phyloP scores from a whole-genome alignment of 1,139 yeast genomes.

The Debaryomyces psychrophilus region DNA sequence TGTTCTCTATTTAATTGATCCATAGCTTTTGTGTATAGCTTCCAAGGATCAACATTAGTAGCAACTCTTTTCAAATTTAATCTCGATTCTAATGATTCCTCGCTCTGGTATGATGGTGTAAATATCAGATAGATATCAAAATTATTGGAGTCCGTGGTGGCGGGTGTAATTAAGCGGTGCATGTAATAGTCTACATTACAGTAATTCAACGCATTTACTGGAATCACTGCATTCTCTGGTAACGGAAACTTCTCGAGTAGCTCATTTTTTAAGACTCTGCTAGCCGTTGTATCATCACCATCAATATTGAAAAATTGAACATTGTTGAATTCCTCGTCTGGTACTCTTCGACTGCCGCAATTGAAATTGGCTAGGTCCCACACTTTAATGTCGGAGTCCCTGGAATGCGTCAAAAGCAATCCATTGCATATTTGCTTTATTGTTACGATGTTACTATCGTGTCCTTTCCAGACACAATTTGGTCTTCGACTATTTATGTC shows the following conservation, averaged over 20 bases:
- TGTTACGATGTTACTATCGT: conserved; percentile 47
- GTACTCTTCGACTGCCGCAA: conserved; percentile 3
- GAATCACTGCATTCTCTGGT: conserved; percentile 39
- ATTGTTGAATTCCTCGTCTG: conserved; percentile 11
- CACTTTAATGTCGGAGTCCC: conserved; percentile 53
- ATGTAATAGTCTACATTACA: conserved; percentile 47
- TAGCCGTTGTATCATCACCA: neutral
- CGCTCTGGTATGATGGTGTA: conserved; percentile 10
- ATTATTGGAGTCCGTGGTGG: conserved; percentile 53
- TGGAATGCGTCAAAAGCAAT: conserved; percentile 52
- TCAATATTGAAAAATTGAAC: conserved; percentile 10
- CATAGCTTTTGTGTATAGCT: conserved; percentile 15
- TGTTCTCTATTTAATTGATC: conserved; percentile 12
- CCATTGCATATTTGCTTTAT: conserved; percentile 39
- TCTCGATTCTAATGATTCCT: conserved; percentile 12
- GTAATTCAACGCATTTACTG: conserved; percentile 60
- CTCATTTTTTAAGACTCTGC: conserved; percentile 3
- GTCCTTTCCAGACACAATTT: conserved; percentile 51
- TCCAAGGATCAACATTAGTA: conserved; percentile 29
- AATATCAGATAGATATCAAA: conserved; percentile 53
- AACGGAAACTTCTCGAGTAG: conserved; percentile 18
- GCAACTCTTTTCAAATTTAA: conserved; percentile 30
- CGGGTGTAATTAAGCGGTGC: conserved; percentile 49
- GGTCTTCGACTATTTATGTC: conserved; percentile 48
- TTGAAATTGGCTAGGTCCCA: conserved; percentile 40